Evolutionary conservation across 2,329 filamentous ascomycete genomes (phyloP), one percentile per base, ranked within the genome.

Genomic region (Anisogramma anomala): DNA sequence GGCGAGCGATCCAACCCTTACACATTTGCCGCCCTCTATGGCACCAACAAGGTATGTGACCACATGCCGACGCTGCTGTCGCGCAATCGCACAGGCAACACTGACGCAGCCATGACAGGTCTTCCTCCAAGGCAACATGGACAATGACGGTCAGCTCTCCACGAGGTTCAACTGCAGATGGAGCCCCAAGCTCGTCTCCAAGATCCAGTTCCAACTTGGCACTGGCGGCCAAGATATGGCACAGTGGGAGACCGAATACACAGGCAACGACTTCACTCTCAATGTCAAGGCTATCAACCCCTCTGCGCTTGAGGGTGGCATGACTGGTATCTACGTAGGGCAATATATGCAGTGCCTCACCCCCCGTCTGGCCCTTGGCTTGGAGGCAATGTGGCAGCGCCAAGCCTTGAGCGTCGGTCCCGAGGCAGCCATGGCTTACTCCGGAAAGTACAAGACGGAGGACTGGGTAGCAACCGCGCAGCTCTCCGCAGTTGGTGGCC

Each of bases 311-410:
- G 88, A 96, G 59, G 89, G 91, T 45, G 86, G 87, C 42, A 65
- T 95, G 38, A 98, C 89, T 19, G 91, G 91, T 54, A 94, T 96
- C 64, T 86, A 86, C 61, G 88, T 98, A 56, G 88, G 85, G 54
- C 91, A 84, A 69, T 96, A 96, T 66, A 74, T 98, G 46, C 91
- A 98, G 65, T 84, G 87, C 37, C 68, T 98, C 48, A 98, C 91
- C 30, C 83, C 86, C 47, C 81, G 76, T 55, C 74, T 98, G 48
- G 77, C 89, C 36, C 71, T 98, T 39, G 91, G 91, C 53, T 71
- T 96, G 47, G 91, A 98, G 66, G 82, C 82, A 41, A 82, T 98
- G 53, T 95, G 86, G 86, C 89, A 94, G 67, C 84, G 88, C 58
- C 76, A 81, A 39, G 84, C 81, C 36, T 72, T 91, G 53, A 82